Evolutionary conservation across 306 rosid genomes (phyloP).

Genomic region (Lathyrus aphaca): DNA sequence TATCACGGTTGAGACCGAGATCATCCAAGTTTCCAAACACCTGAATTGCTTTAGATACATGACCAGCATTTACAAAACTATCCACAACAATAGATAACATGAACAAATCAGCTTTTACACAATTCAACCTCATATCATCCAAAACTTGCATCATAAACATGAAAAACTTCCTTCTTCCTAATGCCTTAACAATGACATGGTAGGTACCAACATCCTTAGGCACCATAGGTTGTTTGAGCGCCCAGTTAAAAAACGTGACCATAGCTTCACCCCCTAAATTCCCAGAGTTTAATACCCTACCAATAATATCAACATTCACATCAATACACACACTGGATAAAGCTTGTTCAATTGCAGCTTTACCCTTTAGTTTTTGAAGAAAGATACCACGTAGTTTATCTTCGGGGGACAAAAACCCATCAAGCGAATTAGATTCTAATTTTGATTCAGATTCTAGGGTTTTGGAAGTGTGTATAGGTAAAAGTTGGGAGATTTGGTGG

Average conservation of each 20-base stretch:
- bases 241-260: slow-evolving; percentile 83
- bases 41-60: slow-evolving; percentile 65
- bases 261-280: slow-evolving; percentile 70
- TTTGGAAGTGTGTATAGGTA: slow-evolving; percentile 40
- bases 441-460: slow-evolving; percentile 2
- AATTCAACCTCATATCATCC: slow-evolving; percentile 47
- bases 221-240: slow-evolving; percentile 57
- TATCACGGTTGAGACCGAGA: slow-evolving; percentile 52
- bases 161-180: slow-evolving; percentile 80
- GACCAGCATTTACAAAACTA: slow-evolving; percentile 67
- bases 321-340: slow-evolving; percentile 52
- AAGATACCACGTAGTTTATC: slow-evolving; percentile 83
- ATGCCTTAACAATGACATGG: slow-evolving; percentile 63
- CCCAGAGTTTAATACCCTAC: slow-evolving; percentile 59
- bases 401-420: slow-evolving; percentile 65
- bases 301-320: slow-evolving; percentile 53
- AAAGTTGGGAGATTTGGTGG: slow-evolving; percentile 54
- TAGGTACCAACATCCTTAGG: slow-evolving; percentile 48
- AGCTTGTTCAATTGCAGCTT: slow-evolving; percentile 62
- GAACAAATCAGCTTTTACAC: slow-evolving; percentile 50
- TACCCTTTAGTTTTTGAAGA: slow-evolving; percentile 77
- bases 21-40: slow-evolving; percentile 60
- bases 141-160: slow-evolving; percentile 52
- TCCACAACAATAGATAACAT: slow-evolving; percentile 65
- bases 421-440: slow-evolving; percentile 42